Evolutionary conservation across 306 rosid genomes (phyloP).

Genomic region (Datisca glomerata): DNA sequence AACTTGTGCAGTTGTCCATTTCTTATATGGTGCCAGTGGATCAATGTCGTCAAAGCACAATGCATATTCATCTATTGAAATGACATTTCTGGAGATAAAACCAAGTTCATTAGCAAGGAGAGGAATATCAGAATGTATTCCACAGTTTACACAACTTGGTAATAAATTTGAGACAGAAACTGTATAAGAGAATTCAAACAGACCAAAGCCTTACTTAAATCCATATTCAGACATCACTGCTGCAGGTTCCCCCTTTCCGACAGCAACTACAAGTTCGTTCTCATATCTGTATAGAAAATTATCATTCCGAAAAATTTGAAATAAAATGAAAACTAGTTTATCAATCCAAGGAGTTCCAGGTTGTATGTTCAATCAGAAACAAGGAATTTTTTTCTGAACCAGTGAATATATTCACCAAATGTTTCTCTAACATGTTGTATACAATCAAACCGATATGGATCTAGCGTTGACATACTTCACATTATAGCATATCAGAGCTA

Average conservation of each 20-base stretch:
- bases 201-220: constrained; percentile 42
- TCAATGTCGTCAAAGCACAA: constrained; percentile 72
- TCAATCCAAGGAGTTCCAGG: constrained; percentile 4
- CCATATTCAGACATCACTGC: constrained; percentile 85
- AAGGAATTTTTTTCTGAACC: too few relatives aligned
- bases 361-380: too few relatives aligned
- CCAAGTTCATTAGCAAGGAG: not conserved
- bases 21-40: constrained; percentile 74
- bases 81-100: constrained; percentile 48
- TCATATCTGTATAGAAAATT: constrained; percentile 38
- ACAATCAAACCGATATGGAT: too few relatives aligned
- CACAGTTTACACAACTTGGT: constrained; percentile 5
- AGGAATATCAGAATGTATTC: too few relatives aligned
- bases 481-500: too few relatives aligned
- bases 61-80: constrained; percentile 75
- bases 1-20: constrained; percentile 39
- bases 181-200: constrained; percentile 6
- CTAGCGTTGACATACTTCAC: too few relatives aligned
- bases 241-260: constrained; percentile 93
- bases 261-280: constrained; percentile 68
- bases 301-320: constrained; percentile 9
- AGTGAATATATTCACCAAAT: too few relatives aligned
- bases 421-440: too few relatives aligned
- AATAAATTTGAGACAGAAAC: not conserved
- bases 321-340: not conserved